phyloP scores from a whole-genome alignment of 2,329 filamentous ascomycete species.

The Penicillium olsonii region DNA sequence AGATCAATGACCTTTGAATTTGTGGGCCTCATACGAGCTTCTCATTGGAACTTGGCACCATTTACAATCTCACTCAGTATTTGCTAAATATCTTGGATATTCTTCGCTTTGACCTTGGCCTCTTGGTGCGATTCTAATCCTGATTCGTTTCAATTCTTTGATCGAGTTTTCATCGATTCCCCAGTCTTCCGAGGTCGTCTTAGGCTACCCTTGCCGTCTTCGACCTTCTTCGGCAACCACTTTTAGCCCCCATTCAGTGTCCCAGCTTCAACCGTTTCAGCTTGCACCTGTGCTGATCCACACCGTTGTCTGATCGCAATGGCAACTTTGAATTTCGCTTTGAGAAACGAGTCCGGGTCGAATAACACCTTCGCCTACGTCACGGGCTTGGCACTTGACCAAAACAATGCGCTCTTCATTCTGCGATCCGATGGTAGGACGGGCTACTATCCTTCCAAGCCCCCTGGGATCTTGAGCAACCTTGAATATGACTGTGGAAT shows the following conservation, averaged over 20 bases:
- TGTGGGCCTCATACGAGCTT: constrained; percentile 11
- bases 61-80: not conserved
- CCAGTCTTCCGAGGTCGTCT: too few relatives aligned
- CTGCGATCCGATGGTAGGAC: constrained; percentile 67
- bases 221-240: too few relatives aligned
- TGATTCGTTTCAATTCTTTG: too few relatives aligned
- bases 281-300: not conserved
- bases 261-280: too few relatives aligned
- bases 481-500: constrained; percentile 64
- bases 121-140: too few relatives aligned
- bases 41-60: constrained; percentile 7
- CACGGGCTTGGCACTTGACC: constrained; percentile 65
- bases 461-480: constrained; percentile 50
- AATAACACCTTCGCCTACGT: constrained; percentile 67
- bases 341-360: constrained; percentile 67
- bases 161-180: too few relatives aligned
- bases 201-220: too few relatives aligned
- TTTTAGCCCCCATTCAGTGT: too few relatives aligned
- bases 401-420: constrained; percentile 61
- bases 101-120: not conserved
- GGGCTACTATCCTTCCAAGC: constrained; percentile 65
- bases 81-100: not conserved
- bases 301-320: constrained; percentile 13
- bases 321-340: constrained; percentile 59
- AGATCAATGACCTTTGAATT: constrained; percentile 2